A percentile compares a stretch with the other conserved stretches of the same genome.
phyloP scores from a whole-genome alignment of 164 flowering plant genomes.

The Litsea cubeba region DNA sequence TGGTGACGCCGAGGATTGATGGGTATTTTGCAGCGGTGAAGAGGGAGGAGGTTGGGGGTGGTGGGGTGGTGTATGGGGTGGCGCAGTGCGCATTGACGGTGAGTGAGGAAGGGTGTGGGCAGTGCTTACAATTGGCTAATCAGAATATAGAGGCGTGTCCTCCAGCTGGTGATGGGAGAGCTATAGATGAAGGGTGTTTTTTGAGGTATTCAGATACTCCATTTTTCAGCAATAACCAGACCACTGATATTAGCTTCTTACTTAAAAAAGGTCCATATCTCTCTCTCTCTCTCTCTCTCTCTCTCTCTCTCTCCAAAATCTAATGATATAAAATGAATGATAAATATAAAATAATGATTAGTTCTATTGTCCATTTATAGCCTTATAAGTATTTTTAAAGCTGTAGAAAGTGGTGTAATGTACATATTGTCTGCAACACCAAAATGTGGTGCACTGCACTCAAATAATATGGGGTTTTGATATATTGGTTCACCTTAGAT shows the following conservation, averaged over 20 bases:
- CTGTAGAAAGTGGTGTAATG: too few relatives aligned
- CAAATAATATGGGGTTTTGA: too few relatives aligned
- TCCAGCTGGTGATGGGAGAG: constrained; percentile 38
- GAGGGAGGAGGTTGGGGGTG: constrained; percentile 12
- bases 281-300: too few relatives aligned
- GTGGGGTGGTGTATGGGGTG: constrained; percentile 28
- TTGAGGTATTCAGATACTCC: constrained; percentile 44
- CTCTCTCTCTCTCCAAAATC: too few relatives aligned
- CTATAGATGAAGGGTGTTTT: constrained; percentile 55
- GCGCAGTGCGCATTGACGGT: constrained; percentile 51
- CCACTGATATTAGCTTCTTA: constrained; percentile 28
- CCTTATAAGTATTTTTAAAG: too few relatives aligned
- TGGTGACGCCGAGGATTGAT: constrained; percentile 30
- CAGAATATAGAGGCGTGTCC: constrained; percentile 28
- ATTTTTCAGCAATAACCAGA: constrained; percentile 38
- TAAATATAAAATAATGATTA: too few relatives aligned
- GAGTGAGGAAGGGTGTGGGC: constrained; percentile 31
- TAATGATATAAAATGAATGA: too few relatives aligned
- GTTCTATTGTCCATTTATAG: too few relatives aligned
- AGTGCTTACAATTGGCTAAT: constrained; percentile 39
- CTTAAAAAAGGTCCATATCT: constrained; percentile 19
- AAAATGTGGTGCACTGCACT: too few relatives aligned
- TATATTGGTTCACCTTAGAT: too few relatives aligned
- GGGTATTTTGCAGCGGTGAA: constrained; percentile 39
- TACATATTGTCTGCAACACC: too few relatives aligned